A percentile compares a stretch with the other conserved stretches of the same genome.
Conservation (phyloP, 169 alveolate genomes). For the Pseudocohnilembus persalinus region DNA sequence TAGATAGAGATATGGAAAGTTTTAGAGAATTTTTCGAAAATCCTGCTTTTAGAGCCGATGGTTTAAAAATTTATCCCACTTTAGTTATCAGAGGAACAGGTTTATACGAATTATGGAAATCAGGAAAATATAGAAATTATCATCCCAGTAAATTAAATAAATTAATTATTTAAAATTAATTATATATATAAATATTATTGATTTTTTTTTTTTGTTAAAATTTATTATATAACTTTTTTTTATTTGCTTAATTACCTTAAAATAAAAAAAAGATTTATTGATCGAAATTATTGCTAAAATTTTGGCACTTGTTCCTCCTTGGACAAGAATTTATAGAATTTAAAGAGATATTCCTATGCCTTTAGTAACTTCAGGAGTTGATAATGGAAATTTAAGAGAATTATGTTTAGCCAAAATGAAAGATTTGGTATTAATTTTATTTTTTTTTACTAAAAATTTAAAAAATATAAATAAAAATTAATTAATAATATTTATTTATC, state of each 20-base stretch:
- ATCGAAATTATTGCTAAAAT: conserved; percentile 85
- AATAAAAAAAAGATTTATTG: conserved; percentile 37
- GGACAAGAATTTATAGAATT: conserved; percentile 88
- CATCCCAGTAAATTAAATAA: conserved; percentile 60
- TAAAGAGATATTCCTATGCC: conserved; percentile 91
- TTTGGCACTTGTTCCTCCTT: conserved; percentile 83
- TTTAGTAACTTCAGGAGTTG: conserved; percentile 86
- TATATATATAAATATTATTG: too few relatives aligned
- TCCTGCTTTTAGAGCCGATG: conserved; percentile 87
- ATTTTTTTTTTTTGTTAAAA: too few relatives aligned
- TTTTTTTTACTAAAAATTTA: too few relatives aligned
- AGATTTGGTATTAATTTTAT: conserved; percentile 68
- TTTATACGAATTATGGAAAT: conserved; percentile 85
- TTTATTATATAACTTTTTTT: too few relatives aligned
- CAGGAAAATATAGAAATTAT: conserved; percentile 83
- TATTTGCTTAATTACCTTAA: too few relatives aligned
- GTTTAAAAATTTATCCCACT: conserved; percentile 86
- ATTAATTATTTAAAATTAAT: background rate
- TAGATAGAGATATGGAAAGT: conserved; percentile 84
- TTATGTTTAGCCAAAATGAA: conserved; percentile 81
- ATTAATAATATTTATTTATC: too few relatives aligned
- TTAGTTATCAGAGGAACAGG: conserved; percentile 89
- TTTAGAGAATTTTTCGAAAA: conserved; percentile 86
- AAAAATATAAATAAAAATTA: too few relatives aligned
- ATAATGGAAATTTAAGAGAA: conserved; percentile 86